A percentile compares a stretch with the other conserved stretches of the same genome.
These are phyloP conservation scores for Rhodamnia argentea DNA, from an alignment of 345 rosid species.

Conservation along the genomic window DNA sequence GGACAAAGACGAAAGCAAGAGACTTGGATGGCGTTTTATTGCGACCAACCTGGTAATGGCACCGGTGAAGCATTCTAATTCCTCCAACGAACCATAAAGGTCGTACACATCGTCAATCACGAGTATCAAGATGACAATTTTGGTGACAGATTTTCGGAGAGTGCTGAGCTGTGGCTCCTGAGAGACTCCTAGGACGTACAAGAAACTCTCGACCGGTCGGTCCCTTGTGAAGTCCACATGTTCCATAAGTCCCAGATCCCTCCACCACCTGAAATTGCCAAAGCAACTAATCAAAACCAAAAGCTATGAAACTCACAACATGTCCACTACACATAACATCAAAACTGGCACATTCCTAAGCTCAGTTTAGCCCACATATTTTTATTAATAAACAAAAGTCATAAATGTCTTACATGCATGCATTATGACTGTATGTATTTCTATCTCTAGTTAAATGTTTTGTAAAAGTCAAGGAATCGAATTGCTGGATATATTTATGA, in stretches of 20 bases:
- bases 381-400: too few species aligned
- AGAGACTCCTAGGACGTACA: slow-evolving; percentile 31
- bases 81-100: slow-evolving; percentile 38
- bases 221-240: slow-evolving; percentile 30
- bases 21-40: background rate
- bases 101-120: slow-evolving; percentile 46
- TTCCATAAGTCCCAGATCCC: slow-evolving; percentile 22
- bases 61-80: slow-evolving; percentile 28
- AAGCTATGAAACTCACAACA: background rate
- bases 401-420: too few species aligned
- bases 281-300: background rate
- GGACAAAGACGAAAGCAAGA: background rate
- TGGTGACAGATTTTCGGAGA: slow-evolving; percentile 34
- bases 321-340: background rate
- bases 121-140: slow-evolving; percentile 23
- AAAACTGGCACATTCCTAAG: background rate
- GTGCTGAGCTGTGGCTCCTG: slow-evolving; percentile 12
- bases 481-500: too few species aligned
- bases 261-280: slow-evolving; percentile 40
- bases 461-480: too few species aligned
- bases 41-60: slow-evolving; percentile 25
- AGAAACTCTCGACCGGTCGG: slow-evolving; percentile 35
- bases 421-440: too few species aligned
- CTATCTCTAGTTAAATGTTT: too few species aligned
- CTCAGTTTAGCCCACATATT: background rate